These are phyloP conservation scores for Cynara cardunculus DNA, from an alignment of 129 eudicot genomes.

Conservation along the genomic window DNA sequence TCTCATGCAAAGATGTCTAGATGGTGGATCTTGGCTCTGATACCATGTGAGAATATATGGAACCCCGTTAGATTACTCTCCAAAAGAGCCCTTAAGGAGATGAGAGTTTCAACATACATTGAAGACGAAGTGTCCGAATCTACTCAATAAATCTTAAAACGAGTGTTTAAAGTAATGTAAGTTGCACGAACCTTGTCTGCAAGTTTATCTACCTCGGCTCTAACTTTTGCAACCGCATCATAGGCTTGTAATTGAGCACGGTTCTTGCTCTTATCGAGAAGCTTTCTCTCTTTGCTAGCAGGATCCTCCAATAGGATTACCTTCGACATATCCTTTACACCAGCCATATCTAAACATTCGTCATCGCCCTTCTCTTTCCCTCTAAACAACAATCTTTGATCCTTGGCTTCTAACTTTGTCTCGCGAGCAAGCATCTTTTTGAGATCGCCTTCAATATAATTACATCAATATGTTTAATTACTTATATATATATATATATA, in stretches of 20 bases:
- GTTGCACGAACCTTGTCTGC: slow-evolving; percentile 39
- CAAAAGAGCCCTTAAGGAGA: neutral
- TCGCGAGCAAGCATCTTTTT: slow-evolving; percentile 42
- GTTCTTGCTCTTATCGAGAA: slow-evolving; percentile 31
- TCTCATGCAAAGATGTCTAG: neutral
- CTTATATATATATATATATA: no score
- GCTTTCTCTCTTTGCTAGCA: slow-evolving; percentile 59
- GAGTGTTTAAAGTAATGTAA: neutral
- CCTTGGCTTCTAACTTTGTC: slow-evolving; percentile 46
- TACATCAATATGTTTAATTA: neutral
- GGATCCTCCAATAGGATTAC: slow-evolving; percentile 63
- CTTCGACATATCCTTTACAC: slow-evolving; percentile 60
- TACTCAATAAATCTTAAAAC: neutral
- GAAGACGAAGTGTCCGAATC: neutral
- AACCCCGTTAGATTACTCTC: neutral
- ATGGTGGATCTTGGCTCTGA: neutral
- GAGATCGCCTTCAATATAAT: slow-evolving; percentile 36
- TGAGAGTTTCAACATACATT: neutral
- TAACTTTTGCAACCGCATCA: slow-evolving; percentile 42
- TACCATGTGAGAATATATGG: neutral
- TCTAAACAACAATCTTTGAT: slow-evolving; percentile 49
- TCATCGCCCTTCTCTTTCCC: slow-evolving; percentile 61
- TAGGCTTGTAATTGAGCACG: slow-evolving; percentile 20
- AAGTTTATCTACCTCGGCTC: slow-evolving; percentile 52
- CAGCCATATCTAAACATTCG: slow-evolving; percentile 53